Evolutionary conservation across 2,329 filamentous ascomycete genomes (phyloP), one percentile per base, ranked within the genome.

Genomic region (Aspergillus tanneri): DNA sequence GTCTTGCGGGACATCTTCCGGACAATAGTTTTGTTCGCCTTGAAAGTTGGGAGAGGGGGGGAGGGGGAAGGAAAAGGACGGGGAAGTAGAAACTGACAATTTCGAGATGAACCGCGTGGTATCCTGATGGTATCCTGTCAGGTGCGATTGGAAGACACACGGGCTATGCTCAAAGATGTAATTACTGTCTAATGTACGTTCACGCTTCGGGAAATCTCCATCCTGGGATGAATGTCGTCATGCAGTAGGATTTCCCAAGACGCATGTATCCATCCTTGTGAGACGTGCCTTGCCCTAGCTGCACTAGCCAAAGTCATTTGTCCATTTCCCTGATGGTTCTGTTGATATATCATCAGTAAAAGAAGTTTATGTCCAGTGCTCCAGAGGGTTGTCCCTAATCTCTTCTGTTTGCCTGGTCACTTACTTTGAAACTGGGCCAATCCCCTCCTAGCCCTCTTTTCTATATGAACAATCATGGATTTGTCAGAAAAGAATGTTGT

Each of bases 161-260:
- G 22, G 34, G 36, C 50, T 46, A 41, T 43, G 37, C 36, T 18
- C 28, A 28, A 19, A 39, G 23, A 14, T 19, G 5, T 12, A 14
- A 39, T 39, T 22, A 16, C 28, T 12, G 46, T 43, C 46, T 32
- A 23, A 58, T 49, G 52, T 54, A 57, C 16, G 49, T 36, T 37
- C 52, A 58, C 55, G 21, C 16, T 47, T 53, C 41, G 38, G 52
- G 57, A 54, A 55, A 50, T 38, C 35, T 44, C 25, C 44, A 40
- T 22, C 44, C 47, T 49, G 43, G 27, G 36, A 28, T 19, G 48
- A 30, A 55, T 49, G 43, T 44, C 51, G 50, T 55, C 49, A 54
- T 53, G 46, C 49, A 58, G 30, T 18, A 19, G 14, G 30, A 14
- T 12, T 34, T 18, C 7, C 30, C 25, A 57, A 52, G 47, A 43